A percentile compares a stretch with the other conserved stretches of the same genome.
phyloP scores from a whole-genome alignment of 2,329 filamentous ascomycete genomes.

The Colletotrichum sp. region DNA sequence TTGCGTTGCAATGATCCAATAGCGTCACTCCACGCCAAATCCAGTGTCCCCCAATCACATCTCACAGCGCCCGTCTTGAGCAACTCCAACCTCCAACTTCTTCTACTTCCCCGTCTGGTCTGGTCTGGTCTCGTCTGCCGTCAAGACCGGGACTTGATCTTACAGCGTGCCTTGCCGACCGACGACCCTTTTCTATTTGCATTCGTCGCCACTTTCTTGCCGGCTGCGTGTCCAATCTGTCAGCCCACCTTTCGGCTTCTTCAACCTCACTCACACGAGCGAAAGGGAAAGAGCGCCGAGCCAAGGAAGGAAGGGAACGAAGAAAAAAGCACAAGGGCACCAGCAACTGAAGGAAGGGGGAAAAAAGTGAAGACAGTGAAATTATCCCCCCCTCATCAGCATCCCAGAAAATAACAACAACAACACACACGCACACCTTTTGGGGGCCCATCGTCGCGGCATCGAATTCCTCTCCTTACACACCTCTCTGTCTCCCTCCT shows the following conservation, averaged over 20 bases:
- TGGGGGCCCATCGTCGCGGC: not conserved
- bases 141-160: not conserved
- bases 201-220: not conserved
- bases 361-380: not conserved
- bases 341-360: not conserved
- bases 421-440: not conserved
- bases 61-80: constrained; percentile 4
- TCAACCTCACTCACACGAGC: not conserved
- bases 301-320: not conserved
- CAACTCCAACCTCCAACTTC: constrained; percentile 19
- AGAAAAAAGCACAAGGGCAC: not conserved
- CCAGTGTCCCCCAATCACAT: constrained; percentile 22
- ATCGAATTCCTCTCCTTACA: not conserved
- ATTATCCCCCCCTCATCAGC: not conserved
- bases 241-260: not conserved
- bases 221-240: not conserved
- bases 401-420: not conserved
- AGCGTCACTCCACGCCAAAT: constrained; percentile 34
- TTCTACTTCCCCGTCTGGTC: not conserved
- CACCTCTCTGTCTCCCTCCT: not conserved
- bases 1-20: constrained; percentile 31
- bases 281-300: not conserved
- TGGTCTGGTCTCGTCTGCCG: not conserved
- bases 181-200: not conserved
- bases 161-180: not conserved